These are phyloP conservation scores for Fusarium pilosicola DNA, from an alignment of 2,329 filamentous ascomycete genomes.

Conservation along the genomic window DNA sequence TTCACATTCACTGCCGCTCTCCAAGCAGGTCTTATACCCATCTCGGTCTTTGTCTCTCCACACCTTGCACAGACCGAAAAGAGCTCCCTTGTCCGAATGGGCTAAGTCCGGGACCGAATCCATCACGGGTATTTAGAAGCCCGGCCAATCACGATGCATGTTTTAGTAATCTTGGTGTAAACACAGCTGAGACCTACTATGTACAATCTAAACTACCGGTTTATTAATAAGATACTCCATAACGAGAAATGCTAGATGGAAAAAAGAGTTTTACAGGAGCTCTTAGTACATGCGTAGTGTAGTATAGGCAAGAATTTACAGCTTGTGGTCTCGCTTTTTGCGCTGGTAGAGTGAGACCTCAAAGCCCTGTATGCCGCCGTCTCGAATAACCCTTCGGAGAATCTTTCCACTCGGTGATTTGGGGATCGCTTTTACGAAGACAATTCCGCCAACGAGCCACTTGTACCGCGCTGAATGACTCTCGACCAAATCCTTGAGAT, in stretches of 20 bases:
- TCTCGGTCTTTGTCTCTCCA: constrained; percentile 24
- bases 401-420: constrained; percentile 71
- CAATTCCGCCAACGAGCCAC: constrained; percentile 75
- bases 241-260: not conserved
- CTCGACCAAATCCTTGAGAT: constrained; percentile 68
- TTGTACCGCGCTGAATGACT: constrained; percentile 71
- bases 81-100: constrained; percentile 18
- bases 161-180: constrained; percentile 50
- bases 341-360: constrained; percentile 42
- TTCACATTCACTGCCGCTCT: not conserved
- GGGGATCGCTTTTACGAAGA: constrained; percentile 74
- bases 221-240: not conserved
- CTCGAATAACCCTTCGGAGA: constrained; percentile 55
- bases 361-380: constrained; percentile 51
- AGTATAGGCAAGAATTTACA: not conserved
- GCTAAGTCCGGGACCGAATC: constrained; percentile 22
- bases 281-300: not conserved
- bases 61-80: constrained; percentile 14
- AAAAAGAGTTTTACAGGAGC: not conserved
- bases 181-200: constrained; percentile 1
- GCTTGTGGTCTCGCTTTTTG: constrained; percentile 39
- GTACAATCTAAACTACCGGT: not conserved
- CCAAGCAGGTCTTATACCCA: constrained; percentile 28
- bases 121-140: not conserved
- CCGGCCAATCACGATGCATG: constrained; percentile 44